These are phyloP conservation scores for Cnidoscolus chayamansa DNA, from an alignment of 441 rosid genomes.

Conservation along the genomic window DNA sequence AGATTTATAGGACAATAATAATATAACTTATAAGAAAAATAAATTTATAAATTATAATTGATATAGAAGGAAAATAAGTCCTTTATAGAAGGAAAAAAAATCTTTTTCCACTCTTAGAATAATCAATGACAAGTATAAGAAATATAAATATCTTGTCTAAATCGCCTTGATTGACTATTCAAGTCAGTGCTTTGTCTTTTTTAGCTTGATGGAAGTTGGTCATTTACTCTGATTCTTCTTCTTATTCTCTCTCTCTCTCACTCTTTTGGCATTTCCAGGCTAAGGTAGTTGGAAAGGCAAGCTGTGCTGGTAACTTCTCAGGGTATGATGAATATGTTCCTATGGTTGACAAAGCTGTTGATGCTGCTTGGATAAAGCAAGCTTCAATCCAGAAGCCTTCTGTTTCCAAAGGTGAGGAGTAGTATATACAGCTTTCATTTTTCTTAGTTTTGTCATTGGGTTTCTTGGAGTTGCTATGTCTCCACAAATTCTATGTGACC, in stretches of 20 bases:
- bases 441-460: background rate
- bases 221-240: too few relatives aligned
- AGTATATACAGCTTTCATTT: background rate
- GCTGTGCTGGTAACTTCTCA: conserved; percentile 59
- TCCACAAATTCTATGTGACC: background rate
- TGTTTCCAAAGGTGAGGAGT: conserved; percentile 38
- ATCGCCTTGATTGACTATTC: background rate
- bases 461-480: background rate
- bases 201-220: too few relatives aligned
- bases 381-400: conserved; percentile 43
- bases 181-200: too few relatives aligned
- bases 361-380: conserved; percentile 79
- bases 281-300: conserved; percentile 66
- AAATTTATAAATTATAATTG: too few relatives aligned
- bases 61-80: too few relatives aligned
- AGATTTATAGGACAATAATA: too few relatives aligned
- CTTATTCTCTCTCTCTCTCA: too few relatives aligned
- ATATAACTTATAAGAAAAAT: too few relatives aligned
- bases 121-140: too few relatives aligned
- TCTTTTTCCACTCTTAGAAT: too few relatives aligned
- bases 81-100: too few relatives aligned
- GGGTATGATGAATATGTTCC: conserved; percentile 98
- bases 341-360: conserved; percentile 97
- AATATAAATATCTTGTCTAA: background rate
- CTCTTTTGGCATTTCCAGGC: conserved; percentile 46